Base-by-base conservation (phyloP, 2,329 filamentous ascomycete species). In the Pestalotiopsis sp. region DNA sequence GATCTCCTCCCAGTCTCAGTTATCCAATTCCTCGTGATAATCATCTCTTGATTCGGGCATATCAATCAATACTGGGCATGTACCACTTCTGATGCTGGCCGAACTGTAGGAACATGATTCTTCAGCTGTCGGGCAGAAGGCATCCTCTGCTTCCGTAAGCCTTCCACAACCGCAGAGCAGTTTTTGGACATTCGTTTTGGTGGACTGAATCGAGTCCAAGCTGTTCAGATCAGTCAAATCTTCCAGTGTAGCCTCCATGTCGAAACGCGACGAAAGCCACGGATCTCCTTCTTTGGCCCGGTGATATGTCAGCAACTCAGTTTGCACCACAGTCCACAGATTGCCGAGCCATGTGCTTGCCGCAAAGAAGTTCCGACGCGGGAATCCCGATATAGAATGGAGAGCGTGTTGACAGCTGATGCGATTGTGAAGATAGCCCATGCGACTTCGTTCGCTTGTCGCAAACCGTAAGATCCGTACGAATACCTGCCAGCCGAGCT, bases 1-100 rank as follows among this genome's bases (percentile, higher is more conserved):
- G 23, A 23, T 23, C 23, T 23, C 23, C 23, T 23, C 23, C 23
- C 23, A 23, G 23, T 23, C 3, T 23, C 23, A 23, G 23, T 23
- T 3, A 23, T 23, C 23, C 23, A 23, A 23, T 23, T 23, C 23
- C 23, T 23, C 23, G 23, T 23, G 23, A 23, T 23, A 23, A 23
- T 23, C 23, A 23, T 23, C 38, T 39, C 38, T 9, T 39, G 38
- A 67, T 56, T 57, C 23, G 63, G 71, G 70, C 69, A 71, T 71
- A 70, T 70, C 68, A 71, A 72, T 69, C 49, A 56, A 56, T n/a
- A 23, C 23, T n/a, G 49, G 49, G 17, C 17, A 7, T n/a, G 11
- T 7, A 56, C 49, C 49, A 56, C 6, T 56, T n/a, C 9, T 56
- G 9, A 7, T 12, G 9, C 6, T 56, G 2, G 14, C 17, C 7